Base-by-base conservation (phyloP, 1,284 basidiomycete genomes). In the Filobasidium uniguttulatum region DNA sequence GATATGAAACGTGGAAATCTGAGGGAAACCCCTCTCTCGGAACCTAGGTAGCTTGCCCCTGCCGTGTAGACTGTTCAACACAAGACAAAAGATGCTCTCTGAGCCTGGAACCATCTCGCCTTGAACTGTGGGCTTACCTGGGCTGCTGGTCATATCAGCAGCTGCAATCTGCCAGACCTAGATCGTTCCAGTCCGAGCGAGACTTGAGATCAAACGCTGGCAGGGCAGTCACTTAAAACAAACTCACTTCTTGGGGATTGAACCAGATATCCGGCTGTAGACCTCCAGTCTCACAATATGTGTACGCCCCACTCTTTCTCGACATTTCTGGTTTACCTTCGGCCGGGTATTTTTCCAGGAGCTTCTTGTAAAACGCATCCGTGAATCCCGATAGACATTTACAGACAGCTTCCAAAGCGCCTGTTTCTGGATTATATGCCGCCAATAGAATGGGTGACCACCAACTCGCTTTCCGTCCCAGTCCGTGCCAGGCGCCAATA, bases 381-480 rank as follows among this genome's bases (percentile, higher is more conserved):
- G 85, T 82, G 68, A 94, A 94, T 8, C 89, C 90, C 77, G 68
- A 65, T 53, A 59, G 56, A 61, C 84, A 88, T 65, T 93, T 93
- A 69, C 86, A 89, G 33, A 91, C 76, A 0, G 83, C 87, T 47
- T 88, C 80, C 52, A 83, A 74, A 40, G 72, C 76, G 14, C 81
- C 86, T 3, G 72, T 75, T 51, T 76, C 74, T 15, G 79, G 72
- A 61, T 93, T 82, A 74, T 86, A 84, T 45, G 83, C 67, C 8
- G 83, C 89, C 28, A 94, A 75, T 12, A 96, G 72, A 58, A 94
- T 80, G 0, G 90, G 90, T 55, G 81, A 84, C 87, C 89, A 96
- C 88, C 88, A 94, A 25, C 79, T 77, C 8, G 81, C 83, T 68
- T 94, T 96, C 30, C 88, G 72, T n/a, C 90, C 90, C 66, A 82